Percentiles rank a stretch among this genome's conserved stretches.
Evolutionary conservation across 768 basidiomycete species (phyloP).

Genomic region (Phanerochaete carnosa): DNA sequence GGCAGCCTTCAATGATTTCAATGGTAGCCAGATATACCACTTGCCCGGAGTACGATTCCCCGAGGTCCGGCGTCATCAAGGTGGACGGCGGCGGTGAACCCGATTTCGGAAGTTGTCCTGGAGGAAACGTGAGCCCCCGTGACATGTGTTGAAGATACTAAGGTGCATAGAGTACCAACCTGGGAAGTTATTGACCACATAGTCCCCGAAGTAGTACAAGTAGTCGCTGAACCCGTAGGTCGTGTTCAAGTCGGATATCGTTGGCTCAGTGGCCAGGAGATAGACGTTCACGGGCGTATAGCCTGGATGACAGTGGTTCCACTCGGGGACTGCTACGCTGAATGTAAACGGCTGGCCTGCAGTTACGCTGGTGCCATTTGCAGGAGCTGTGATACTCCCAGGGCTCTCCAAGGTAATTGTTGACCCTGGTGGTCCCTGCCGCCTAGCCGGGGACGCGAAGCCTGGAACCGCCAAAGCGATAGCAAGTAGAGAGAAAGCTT

Average conservation of each 20-base stretch:
- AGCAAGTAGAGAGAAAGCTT: neutral
- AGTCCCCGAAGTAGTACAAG: neutral
- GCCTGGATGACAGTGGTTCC: constrained; percentile 1
- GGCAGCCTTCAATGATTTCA: neutral
- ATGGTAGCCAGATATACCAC: neutral
- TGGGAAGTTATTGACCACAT: neutral
- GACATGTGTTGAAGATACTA: neutral
- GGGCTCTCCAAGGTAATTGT: neutral
- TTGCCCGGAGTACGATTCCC: neutral
- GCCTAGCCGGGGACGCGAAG: neutral
- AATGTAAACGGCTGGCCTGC: neutral
- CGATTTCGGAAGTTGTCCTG: neutral
- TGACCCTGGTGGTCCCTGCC: neutral
- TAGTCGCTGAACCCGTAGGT: neutral
- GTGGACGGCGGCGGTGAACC: neutral
- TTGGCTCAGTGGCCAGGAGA: neutral
- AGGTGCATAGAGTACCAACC: neutral
- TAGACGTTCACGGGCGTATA: constrained; percentile 4
- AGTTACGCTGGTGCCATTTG: neutral
- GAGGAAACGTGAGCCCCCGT: neutral
- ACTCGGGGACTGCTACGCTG: neutral
- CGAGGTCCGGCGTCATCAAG: neutral
- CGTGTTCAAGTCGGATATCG: constrained; percentile 1
- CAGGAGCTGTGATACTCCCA: neutral
- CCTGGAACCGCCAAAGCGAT: neutral